A percentile compares a stretch with the other conserved stretches of the same genome.
These are phyloP conservation scores for Beta macrorhiza DNA, from an alignment of 179 eudicot species.

Conservation along the genomic window DNA sequence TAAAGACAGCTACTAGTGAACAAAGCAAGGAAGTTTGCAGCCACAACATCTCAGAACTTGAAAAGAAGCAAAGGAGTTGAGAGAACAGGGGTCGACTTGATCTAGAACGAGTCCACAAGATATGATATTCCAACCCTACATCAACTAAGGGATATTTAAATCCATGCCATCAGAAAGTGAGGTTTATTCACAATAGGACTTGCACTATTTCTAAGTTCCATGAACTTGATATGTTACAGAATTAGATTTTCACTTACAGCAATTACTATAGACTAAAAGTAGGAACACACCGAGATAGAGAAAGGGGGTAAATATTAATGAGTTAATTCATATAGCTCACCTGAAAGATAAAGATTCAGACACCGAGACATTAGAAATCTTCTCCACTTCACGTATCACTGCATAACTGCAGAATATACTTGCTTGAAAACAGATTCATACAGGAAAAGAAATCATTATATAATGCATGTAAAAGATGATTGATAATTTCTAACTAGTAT, in stretches of 20 bases:
- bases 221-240: background rate
- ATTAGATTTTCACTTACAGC: background rate
- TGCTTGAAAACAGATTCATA: background rate
- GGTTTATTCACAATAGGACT: background rate
- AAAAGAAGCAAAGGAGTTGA: no score
- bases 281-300: background rate
- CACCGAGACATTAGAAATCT: conserved; percentile 42
- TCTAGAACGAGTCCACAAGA: no score
- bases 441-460: background rate
- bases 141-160: background rate
- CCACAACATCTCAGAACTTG: no score
- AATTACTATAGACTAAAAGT: background rate
- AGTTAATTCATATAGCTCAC: conserved; percentile 34
- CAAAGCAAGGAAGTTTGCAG: no score
- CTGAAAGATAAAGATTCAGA: conserved; percentile 48
- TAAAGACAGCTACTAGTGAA: no score
- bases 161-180: background rate
- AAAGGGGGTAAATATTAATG: background rate
- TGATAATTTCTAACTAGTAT: background rate
- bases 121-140: no score
- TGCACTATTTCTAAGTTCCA: background rate
- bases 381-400: conserved; percentile 66
- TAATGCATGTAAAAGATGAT: background rate
- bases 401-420: conserved; percentile 50
- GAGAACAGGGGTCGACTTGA: no score